Base-by-base conservation (phyloP, 129 eudicot genomes). In the Cynara cardunculus region DNA sequence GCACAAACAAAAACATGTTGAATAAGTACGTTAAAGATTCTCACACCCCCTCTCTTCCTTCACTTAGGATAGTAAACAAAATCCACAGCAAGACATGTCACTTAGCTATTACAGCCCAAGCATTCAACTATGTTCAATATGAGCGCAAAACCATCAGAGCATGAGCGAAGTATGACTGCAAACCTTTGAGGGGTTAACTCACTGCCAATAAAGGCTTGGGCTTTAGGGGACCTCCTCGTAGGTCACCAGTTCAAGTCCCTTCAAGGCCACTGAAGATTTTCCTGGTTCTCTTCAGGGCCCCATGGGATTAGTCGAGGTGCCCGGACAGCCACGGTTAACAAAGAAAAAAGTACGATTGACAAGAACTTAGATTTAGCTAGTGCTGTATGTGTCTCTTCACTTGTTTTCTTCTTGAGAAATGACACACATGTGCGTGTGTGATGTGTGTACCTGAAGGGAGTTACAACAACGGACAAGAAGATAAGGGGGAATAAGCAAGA, bases 1-100 rank as follows among this genome's bases (percentile, higher is more conserved):
- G 62, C 65, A 80, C 32, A 53, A 39, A n/a, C 27, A 75, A 59
- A 78, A 4, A 61, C 35, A 35, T 75, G 75, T 80, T 74, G 76
- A 27, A 53, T 35, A 73, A 69, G 73, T 46, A 66, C 10, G 83
- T 0, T 25, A 74, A 21, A 39, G 30, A 73, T 73, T 2, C 62
- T 22, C 28, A 59, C 28, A 18, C 19, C 39, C 12, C 24, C 37
- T 32, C 44, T 3, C 25, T 16, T 16, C 19, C 53, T 1, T 71
- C 28, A 14, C 75, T 30, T 30, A 30, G 24, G 31, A 28, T 5
- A 16, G 1, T 27, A 27, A 30, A 30, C 11, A 14, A 71, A 18
- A 56, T 56, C 24, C 24, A 34, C 25, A 34, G 53, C 30, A 72
- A 31, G 37, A 72, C 44, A 18, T 5, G 32, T 19, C 53, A 72